These are phyloP conservation scores for Malassezia furfur DNA, from an alignment of 1,284 basidiomycete genomes.

Conservation along the genomic window DNA sequence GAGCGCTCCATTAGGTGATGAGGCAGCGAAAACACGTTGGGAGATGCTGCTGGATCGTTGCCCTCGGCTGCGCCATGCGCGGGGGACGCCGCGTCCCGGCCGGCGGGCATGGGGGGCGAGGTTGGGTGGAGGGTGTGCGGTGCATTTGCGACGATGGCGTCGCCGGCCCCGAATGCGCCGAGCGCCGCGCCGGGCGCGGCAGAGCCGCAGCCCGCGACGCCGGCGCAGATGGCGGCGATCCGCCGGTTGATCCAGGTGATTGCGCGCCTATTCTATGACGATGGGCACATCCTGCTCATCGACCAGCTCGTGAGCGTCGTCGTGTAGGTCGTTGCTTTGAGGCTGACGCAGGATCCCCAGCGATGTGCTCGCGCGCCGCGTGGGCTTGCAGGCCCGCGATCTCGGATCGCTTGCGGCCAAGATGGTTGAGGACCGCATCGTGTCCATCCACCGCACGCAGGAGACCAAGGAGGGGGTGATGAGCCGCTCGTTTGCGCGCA, in stretches of 20 bases:
- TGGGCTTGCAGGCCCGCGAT: conserved; percentile 84
- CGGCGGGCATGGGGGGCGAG: no score
- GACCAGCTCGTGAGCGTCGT: conserved; percentile 82
- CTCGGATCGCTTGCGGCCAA: conserved; percentile 81
- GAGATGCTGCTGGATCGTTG: no score
- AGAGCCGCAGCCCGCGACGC: conserved; percentile 23
- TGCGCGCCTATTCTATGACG: conserved; percentile 85
- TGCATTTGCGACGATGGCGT: not conserved
- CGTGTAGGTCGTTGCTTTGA: conserved; percentile 61
- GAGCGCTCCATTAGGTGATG: no score
- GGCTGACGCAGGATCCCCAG: conserved; percentile 63
- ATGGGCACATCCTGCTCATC: conserved; percentile 78
- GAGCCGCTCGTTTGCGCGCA: conserved; percentile 18
- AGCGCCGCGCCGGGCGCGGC: not conserved
- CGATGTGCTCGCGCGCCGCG: conserved; percentile 75
- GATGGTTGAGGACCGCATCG: conserved; percentile 70
- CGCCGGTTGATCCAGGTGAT: conserved; percentile 73
- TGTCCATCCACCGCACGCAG: conserved; percentile 44
- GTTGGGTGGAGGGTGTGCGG: not conserved
- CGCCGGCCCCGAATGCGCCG: not conserved
- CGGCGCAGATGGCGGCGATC: conserved; percentile 35
- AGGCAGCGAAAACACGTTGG: no score
- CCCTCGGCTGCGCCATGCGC: not conserved
- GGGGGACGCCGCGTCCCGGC: no score
- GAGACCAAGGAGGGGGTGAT: conserved; percentile 8